Evolutionary conservation across 192 early-diverging fungal genomes (phyloP).

Genomic region (Coemansia sp.): DNA sequence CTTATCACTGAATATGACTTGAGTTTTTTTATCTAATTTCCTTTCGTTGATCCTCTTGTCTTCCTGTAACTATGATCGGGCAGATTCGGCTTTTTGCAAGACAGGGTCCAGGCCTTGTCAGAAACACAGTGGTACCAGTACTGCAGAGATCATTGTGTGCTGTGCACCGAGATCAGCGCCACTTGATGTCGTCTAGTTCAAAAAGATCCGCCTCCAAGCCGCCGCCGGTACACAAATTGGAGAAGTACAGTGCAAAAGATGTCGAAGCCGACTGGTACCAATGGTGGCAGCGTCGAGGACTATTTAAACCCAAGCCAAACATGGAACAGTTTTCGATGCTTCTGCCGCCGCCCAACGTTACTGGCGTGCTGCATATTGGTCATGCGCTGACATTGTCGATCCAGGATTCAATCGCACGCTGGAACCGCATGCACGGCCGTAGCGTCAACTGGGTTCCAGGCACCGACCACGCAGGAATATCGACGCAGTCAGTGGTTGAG

Average conservation of each 20-base stretch:
- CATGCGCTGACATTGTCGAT: conserved; percentile 91
- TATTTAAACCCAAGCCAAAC: conserved; percentile 58
- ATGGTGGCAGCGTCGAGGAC: conserved; percentile 85
- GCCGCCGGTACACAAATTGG: conserved; percentile 40
- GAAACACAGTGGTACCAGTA: too few relatives aligned
- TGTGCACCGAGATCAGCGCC: too few relatives aligned
- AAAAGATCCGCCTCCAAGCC: not conserved
- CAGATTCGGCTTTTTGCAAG: too few relatives aligned
- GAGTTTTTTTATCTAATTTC: not conserved
- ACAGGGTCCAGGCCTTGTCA: too few relatives aligned
- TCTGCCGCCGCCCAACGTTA: conserved; percentile 95
- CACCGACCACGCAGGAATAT: conserved; percentile 97
- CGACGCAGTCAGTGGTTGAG: conserved; percentile 95
- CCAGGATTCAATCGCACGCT: conserved; percentile 72
- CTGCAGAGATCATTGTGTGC: too few relatives aligned
- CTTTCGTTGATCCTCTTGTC: not conserved
- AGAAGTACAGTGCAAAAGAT: conserved; percentile 37
- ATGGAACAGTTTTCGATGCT: conserved; percentile 74
- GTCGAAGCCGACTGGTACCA: conserved; percentile 94
- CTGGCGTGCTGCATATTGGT: conserved; percentile 90
- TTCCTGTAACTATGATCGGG: not conserved
- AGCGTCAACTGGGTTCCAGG: conserved; percentile 89
- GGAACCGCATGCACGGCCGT: conserved; percentile 90
- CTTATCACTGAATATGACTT: not conserved
- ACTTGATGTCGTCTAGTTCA: not conserved